phyloP scores from a whole-genome alignment of 1,139 yeast genomes.

The Debaryomyces psychrophilus region DNA sequence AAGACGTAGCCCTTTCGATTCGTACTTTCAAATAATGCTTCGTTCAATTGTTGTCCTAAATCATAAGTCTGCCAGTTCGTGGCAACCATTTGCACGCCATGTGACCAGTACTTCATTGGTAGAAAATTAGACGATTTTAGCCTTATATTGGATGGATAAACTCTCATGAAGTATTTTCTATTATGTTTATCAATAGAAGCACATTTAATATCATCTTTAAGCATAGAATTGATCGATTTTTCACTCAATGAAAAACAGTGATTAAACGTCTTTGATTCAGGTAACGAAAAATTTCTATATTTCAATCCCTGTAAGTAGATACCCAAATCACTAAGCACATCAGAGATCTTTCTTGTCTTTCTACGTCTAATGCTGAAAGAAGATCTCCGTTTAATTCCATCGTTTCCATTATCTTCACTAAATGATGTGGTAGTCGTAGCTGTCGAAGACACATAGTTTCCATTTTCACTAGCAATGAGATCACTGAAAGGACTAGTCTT shows the following conservation, averaged over 20 bases:
- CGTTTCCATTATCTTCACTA: slow-evolving; percentile 45
- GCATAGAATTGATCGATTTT: slow-evolving; percentile 61
- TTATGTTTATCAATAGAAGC: slow-evolving; percentile 74
- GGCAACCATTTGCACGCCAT: slow-evolving; percentile 93
- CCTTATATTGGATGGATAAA: slow-evolving; percentile 83
- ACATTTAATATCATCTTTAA: slow-evolving; percentile 59
- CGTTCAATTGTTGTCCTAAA: slow-evolving; percentile 85
- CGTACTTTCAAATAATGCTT: slow-evolving; percentile 71
- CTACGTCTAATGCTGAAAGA: slow-evolving; percentile 29
- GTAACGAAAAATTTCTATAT: slow-evolving; percentile 79
- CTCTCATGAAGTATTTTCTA: slow-evolving; percentile 70
- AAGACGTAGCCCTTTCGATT: slow-evolving; percentile 71
- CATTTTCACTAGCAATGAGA: slow-evolving; percentile 26
- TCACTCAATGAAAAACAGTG: slow-evolving; percentile 91
- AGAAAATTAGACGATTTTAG: slow-evolving; percentile 78
- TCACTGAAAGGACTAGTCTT: slow-evolving; percentile 40
- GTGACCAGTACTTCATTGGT: slow-evolving; percentile 78
- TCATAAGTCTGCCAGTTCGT: slow-evolving; percentile 97
- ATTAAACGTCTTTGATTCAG: slow-evolving; percentile 78
- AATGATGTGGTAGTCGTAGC: slow-evolving; percentile 44
- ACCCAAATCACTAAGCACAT: slow-evolving; percentile 62
- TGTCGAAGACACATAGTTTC: slow-evolving; percentile 25
- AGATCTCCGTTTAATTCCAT: slow-evolving; percentile 15
- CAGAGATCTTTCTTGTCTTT: slow-evolving; percentile 31
- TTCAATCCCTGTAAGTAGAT: slow-evolving; percentile 74